Evolutionary conservation across 2,329 filamentous ascomycete genomes (phyloP), one percentile per base, ranked within the genome.

Genomic region (Trichoderma hamatum): DNA sequence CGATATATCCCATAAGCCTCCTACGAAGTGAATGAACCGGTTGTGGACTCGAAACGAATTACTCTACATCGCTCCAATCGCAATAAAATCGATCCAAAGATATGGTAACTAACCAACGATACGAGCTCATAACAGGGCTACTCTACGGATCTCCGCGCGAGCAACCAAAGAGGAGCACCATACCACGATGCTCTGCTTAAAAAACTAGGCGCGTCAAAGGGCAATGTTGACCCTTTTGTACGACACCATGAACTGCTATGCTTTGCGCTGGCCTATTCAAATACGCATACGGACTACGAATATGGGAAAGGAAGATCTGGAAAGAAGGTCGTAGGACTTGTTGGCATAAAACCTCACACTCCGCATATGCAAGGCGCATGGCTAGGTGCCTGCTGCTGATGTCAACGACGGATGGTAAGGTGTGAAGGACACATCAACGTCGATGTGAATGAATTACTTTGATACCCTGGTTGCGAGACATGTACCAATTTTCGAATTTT

Each of bases 1-100:
- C 13, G 77, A 84, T 3, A 73, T 79, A 49, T 76, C 77, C 2
- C 65, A 74, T 19, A 75, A 76, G 30, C 73, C 72, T 55, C 74
- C 74, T 3, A 73, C 70, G 24, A 76, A 75, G 70, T 76, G 72
- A 76, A 54, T 13, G 30, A 16, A 5, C 36, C 9, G 6, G 2
- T 5, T 7, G 19, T 4, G 19, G 5, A 21, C 28, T 43, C 19
- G 51, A 55, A 55, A 21, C 21, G 19, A 43, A 30, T 56, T 32
- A 1, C 36, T 28, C 10, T n/a, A 30, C 16, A 1, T 19, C n/a
- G 13, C 26, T 36, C 14, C 36, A 30, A 16, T 28, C 16, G 51
- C 26, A 26, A 34, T 19, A 24, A 9, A 4, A n/a, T 11, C 24
- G 30, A 19, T 4, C 3, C 5, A 28, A 14, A 19, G 30, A 52